Evolutionary conservation across 2,329 filamentous ascomycete species (phyloP).

Genomic region (Arachnopeziza araneosa): DNA sequence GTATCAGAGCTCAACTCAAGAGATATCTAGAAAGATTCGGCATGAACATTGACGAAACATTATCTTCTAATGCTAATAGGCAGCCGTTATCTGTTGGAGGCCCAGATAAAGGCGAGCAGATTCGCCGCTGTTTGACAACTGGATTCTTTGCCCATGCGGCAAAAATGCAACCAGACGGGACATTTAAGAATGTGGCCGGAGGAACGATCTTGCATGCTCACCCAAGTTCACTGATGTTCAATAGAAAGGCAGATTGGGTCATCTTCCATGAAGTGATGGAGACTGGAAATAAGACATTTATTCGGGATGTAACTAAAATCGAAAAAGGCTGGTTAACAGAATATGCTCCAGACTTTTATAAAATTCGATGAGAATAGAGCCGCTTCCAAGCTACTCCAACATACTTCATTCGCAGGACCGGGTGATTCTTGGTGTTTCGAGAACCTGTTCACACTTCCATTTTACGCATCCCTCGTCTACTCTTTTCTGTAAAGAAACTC

Average conservation of each 20-base stretch:
- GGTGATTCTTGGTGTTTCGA: not conserved
- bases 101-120: conserved; percentile 59
- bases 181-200: conserved; percentile 79
- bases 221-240: conserved; percentile 91
- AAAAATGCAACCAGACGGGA: conserved; percentile 89
- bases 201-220: conserved; percentile 77
- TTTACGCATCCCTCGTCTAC: too few species aligned
- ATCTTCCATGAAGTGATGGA: conserved; percentile 93
- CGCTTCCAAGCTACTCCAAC: not conserved
- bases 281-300: conserved; percentile 80
- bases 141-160: conserved; percentile 94
- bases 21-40: conserved; percentile 84
- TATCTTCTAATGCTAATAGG: conserved; percentile 34
- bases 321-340: conserved; percentile 90
- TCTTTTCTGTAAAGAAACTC: too few species aligned
- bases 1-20: conserved; percentile 79
- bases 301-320: conserved; percentile 87
- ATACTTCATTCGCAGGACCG: not conserved
- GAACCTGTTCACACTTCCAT: too few species aligned
- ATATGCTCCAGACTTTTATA: conserved; percentile 80
- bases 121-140: conserved; percentile 76
- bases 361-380: conserved; percentile 36
- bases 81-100: conserved; percentile 35
- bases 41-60: conserved; percentile 60
- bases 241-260: conserved; percentile 93